A percentile compares a stretch with the other conserved stretches of the same genome.
Conservation (phyloP, 805 yeast genomes). For the Spathaspora boniae region DNA sequence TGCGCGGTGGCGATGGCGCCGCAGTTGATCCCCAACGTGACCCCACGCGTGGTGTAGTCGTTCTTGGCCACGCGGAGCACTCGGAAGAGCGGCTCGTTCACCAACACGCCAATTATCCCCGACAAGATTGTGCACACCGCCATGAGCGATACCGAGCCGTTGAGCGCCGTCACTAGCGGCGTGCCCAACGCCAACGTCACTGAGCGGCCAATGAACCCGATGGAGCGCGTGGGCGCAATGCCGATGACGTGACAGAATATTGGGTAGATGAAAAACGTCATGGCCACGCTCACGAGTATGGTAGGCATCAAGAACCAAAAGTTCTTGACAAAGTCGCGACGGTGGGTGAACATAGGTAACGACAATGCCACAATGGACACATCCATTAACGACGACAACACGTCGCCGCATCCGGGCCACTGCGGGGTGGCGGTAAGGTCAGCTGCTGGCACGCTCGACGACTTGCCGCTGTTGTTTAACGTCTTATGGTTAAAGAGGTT, state of each 20-base stretch:
- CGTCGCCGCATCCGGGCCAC: slow-evolving; percentile 82
- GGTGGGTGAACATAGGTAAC: slow-evolving; percentile 72
- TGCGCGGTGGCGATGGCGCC: slow-evolving; percentile 85
- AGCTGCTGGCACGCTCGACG: slow-evolving; percentile 9
- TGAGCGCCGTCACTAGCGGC: slow-evolving; percentile 64
- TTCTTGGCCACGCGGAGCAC: slow-evolving; percentile 51
- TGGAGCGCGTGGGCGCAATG: slow-evolving; percentile 53
- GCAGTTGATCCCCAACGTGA: slow-evolving; percentile 72
- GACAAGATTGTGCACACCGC: slow-evolving; percentile 76
- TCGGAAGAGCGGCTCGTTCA: slow-evolving; percentile 52
- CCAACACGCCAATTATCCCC: slow-evolving; percentile 71
- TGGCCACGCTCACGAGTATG: slow-evolving; percentile 49
- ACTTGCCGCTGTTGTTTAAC: slow-evolving; percentile 25
- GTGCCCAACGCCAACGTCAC: slow-evolving; percentile 78
- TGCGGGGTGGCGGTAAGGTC: slow-evolving; percentile 31
- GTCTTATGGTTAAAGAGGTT: slow-evolving; percentile 47
- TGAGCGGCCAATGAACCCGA: slow-evolving; percentile 77
- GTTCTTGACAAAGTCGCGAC: slow-evolving; percentile 58
- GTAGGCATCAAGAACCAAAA: slow-evolving; percentile 60
- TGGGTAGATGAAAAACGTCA: slow-evolving; percentile 68
- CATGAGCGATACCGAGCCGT: slow-evolving; percentile 68
- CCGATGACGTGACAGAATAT: slow-evolving; percentile 64
- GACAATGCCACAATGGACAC: slow-evolving; percentile 72
- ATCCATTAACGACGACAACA: slow-evolving; percentile 64
- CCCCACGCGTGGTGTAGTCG: slow-evolving; percentile 74